Evolutionary conservation across 345 rosid species (phyloP), one percentile per base, ranked within the genome.

Genomic region (Erodium maritimum): DNA sequence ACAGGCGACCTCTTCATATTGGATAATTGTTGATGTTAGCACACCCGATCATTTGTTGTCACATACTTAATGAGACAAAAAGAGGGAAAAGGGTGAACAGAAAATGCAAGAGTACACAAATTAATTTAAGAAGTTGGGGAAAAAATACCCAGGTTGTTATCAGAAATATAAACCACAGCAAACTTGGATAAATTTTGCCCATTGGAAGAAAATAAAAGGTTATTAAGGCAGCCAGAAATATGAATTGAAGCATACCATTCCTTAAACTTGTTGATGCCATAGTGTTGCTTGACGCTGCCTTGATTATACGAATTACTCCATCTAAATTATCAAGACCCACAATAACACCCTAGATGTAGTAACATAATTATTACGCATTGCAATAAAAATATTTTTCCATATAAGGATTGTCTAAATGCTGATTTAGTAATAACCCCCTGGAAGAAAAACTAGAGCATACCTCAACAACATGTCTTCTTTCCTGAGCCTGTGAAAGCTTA

Each of bases 401-500:
- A 3, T 3, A 42, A 10, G 48, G 48, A 16, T 10, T 42, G 48
- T 16, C 46, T 16, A 42, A 42, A 42, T 42, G 48, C 48, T 14
- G 17, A 42, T 42, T 14, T 42, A 42, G 48, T 14, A 42, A 42
- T 42, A 42, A 42, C 14, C 34, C 8, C 8, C 48, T 42, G 14
- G 2, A 51, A 51, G 19, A 3, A 20, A 13, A 51, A 3, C 20
- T 17, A 58, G 55, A 55, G 21, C 56, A 64, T 72, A 91, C 98
- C 93, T 91, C 95, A 59, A 91, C 88, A 62, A 84, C 85, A 69
- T 91, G 98, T 57, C 76, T 81, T 68, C 95, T 87, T 17, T 86
- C 83, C 59, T 80, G 82, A 17, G 96, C 90, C 55, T 83, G 95
- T 25, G 89, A 78, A 68, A 84, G 93, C 83, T 83, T 91, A 80